These are phyloP conservation scores for Tephrocybe rancida DNA, from an alignment of 768 basidiomycete genomes.

Conservation along the genomic window DNA sequence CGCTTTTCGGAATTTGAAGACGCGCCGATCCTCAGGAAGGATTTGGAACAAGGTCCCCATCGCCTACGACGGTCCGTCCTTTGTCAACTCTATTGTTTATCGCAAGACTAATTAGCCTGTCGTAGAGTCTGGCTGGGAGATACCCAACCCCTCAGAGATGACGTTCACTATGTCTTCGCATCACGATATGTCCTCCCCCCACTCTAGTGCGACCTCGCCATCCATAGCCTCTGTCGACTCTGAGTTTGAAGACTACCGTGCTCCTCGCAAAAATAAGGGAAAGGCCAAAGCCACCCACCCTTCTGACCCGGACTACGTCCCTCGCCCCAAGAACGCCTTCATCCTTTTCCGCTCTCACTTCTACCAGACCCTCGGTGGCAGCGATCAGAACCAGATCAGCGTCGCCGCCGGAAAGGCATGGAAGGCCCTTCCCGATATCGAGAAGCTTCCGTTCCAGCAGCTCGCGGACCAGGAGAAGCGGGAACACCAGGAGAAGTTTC, in stretches of 20 bases:
- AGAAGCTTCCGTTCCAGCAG: slow-evolving; percentile 21
- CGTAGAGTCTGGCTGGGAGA: slow-evolving; percentile 25
- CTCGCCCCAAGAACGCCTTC: slow-evolving; percentile 42
- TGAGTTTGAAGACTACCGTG: slow-evolving; percentile 6
- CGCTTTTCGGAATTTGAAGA: slow-evolving; percentile 25
- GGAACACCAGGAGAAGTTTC: slow-evolving; percentile 27
- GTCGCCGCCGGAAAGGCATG: slow-evolving; percentile 31
- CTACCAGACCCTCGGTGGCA: slow-evolving; percentile 13
- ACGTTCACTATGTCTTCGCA: background rate
- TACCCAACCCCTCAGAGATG: background rate
- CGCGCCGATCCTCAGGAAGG: slow-evolving; percentile 25
- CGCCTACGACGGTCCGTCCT: slow-evolving; percentile 24
- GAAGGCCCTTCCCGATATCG: slow-evolving; percentile 23
- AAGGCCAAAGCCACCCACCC: slow-evolving; percentile 13
- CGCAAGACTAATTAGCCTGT: background rate
- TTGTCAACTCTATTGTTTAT: slow-evolving; percentile 3
- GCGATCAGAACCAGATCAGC: slow-evolving; percentile 36
- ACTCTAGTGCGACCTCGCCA: slow-evolving; percentile 12
- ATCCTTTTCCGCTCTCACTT: slow-evolving; percentile 38
- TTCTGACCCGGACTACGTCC: slow-evolving; percentile 24
- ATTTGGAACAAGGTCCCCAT: slow-evolving; percentile 21
- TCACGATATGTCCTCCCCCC: slow-evolving; percentile 8
- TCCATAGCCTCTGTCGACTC: slow-evolving; percentile 13
- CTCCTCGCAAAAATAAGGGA: slow-evolving; percentile 10
- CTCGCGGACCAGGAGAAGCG: slow-evolving; percentile 27